These are phyloP conservation scores for Blastocystis sp. DNA, from an alignment of 352 stramenopile genomes.

Conservation along the genomic window DNA sequence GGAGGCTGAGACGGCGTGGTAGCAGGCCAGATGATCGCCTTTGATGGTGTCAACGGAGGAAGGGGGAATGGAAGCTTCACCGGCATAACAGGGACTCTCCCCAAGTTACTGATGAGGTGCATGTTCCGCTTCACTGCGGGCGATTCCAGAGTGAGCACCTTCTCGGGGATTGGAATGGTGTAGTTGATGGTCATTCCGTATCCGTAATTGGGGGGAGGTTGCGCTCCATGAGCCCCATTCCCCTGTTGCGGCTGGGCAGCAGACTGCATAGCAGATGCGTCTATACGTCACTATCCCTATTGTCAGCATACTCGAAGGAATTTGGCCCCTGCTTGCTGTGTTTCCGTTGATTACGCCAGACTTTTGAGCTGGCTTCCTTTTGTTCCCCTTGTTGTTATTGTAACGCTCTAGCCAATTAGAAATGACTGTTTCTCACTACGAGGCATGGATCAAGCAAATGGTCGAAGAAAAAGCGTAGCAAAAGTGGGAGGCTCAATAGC, in stretches of 20 bases:
- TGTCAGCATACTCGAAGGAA: too few species aligned
- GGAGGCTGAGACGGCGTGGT: neutral
- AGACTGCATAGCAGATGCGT: neutral
- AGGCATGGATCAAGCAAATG: neutral
- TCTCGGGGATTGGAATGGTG: constrained; percentile 23
- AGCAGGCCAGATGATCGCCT: constrained; percentile 25
- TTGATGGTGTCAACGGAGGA: neutral
- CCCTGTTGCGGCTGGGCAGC: neutral
- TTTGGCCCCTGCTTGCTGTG: too few species aligned
- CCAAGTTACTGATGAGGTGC: constrained; percentile 10
- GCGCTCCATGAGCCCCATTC: neutral
- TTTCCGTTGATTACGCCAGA: neutral
- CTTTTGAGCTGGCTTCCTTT: neutral
- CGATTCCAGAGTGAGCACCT: constrained; percentile 6
- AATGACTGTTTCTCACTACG: neutral
- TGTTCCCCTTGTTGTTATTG: neutral
- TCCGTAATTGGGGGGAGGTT: constrained; percentile 12
- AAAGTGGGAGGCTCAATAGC: neutral
- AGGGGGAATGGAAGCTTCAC: constrained; percentile 6
- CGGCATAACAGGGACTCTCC: constrained; percentile 26
- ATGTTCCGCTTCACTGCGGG: constrained; percentile 10
- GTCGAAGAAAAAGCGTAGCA: neutral
- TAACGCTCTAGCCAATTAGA: neutral
- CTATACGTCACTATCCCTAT: neutral
- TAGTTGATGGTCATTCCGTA: constrained; percentile 22